Evolutionary conservation across 306 rosid genomes (phyloP), one percentile per base, ranked within the genome.

Genomic region (Gynostemma pentaphyllum): DNA sequence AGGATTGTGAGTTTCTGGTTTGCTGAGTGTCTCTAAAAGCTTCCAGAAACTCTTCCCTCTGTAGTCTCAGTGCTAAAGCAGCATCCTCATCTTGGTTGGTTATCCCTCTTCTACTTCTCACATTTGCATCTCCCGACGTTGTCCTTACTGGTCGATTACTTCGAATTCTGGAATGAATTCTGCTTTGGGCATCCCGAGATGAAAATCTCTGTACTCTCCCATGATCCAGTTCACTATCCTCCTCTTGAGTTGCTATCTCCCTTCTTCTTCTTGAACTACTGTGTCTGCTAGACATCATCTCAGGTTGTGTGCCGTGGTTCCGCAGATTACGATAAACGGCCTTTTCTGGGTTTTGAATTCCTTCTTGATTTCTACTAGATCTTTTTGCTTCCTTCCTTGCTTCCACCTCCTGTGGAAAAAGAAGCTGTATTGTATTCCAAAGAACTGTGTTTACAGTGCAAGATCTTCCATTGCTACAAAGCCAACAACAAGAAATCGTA

Each of bases 341-440:
- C 56, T 54, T 70, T 75, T 76, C 83, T 15, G 84, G 77, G 70
- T 49, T 77, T 63, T 61, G 42, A 44, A 23, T 12, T 56, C 66
- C 39, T 15, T 74, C 72, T 71, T 80, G 77, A 68, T 78, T 59
- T 14, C 52, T 37, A 29, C 76, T 83, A n/a, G 32, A 68, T 36
- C 78, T 69, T 19, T 66, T 67, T 19, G 77, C 84, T 61, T 53
- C 80, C 83, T 86, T 86, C 67, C 95, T 86, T 68, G 83, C 84
- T 70, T 86, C 90, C 62, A 88, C 81, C 79, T 92, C 99, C 40
- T 78, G 78, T 2, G 96, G 99, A 72, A 92, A 92, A 23, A 92
- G 84, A 42, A 92, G 95, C 70, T 86, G 99, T 68, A 88, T 92
- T 32, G 99, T 92, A 68, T 92, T 92, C 99, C 96, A 92, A 8